Conservation (phyloP, 495 filamentous ascomycete genomes). For the Xylaria longipes region DNA sequence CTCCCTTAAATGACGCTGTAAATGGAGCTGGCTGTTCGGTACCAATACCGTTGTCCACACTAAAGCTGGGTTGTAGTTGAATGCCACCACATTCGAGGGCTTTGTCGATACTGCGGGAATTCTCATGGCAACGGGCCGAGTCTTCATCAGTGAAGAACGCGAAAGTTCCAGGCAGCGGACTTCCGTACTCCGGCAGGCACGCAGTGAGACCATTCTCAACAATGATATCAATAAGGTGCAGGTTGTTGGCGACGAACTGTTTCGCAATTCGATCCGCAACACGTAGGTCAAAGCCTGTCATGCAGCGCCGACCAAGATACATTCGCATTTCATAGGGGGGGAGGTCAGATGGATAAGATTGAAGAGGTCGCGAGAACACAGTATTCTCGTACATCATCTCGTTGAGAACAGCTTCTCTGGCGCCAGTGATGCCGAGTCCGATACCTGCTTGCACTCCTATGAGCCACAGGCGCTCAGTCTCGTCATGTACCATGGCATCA, state of each 20-base stretch:
- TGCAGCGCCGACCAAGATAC: conserved; percentile 4
- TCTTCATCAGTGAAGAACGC: conserved; percentile 7
- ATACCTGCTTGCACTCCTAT: conserved; percentile 26
- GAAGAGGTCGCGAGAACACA: conserved; percentile 7
- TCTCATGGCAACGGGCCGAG: conserved; percentile 13
- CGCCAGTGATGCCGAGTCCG: conserved; percentile 8
- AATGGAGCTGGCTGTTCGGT: not conserved
- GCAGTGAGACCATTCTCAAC: conserved; percentile 11
- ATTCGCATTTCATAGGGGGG: conserved; percentile 11
- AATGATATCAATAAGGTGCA: not conserved
- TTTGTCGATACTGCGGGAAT: not conserved
- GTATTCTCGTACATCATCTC: conserved; percentile 13
- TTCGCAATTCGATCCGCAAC: not conserved
- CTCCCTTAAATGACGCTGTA: not conserved
- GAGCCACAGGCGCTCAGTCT: conserved; percentile 15
- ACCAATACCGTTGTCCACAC: not conserved
- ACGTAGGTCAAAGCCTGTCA: conserved; percentile 17
- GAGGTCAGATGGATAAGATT: not conserved
- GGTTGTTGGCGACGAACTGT: not conserved
- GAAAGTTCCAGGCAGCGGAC: not conserved
- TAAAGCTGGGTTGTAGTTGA: not conserved
- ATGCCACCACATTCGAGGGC: not conserved
- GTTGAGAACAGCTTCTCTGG: conserved; percentile 18
- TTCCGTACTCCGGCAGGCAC: conserved; percentile 13
- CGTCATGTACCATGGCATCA: not conserved